Evolutionary conservation across 1,139 yeast genomes (phyloP), one percentile per base, ranked within the genome.

Genomic region (Diutina pseudorugosa): DNA sequence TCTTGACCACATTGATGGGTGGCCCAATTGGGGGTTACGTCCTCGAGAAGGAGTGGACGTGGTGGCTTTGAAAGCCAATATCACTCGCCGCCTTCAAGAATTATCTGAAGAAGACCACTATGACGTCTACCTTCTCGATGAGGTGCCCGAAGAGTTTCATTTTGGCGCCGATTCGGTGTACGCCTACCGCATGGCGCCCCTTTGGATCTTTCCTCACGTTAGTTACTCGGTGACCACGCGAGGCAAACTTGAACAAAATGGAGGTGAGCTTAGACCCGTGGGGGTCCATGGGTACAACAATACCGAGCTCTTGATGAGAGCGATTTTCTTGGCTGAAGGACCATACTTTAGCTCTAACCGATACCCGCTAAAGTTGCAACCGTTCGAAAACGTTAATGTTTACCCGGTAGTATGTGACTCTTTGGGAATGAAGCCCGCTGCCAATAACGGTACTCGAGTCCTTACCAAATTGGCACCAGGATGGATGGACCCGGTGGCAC

Each of bases 241-340:
- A 54, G 71, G 74, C 18, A 79, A 77, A 56, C 77, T 82, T 76
- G 72, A 76, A 36, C 71, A 72, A 1, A 65, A 67, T 40, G 65
- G 70, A 52, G 66, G 67, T 11, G 74, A 77, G 25, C 85, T 84
- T 63, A 65, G 66, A 41, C 88, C 93, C 2, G 75, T 72, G 53
- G 96, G 96, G 4, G 85, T 85, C 0, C 95, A 88, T 64, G 97
- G 97, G 0, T 90, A 87, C 62, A 81, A 85, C 62, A 85, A 84
- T 61, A 75, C 83, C 0, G 90, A 84, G 57, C 74, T 84, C 6
- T 69, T 88, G 54, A 89, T 90, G 96, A 71, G 96, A 53, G 91
- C 96, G 0, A 61, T 87, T 14, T 91, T 91, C 63, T 61, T 88
- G 48, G 96, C 85, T 0, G 66, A 76, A 7, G 98, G 98, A 0